Evolutionary conservation across 805 yeast genomes (phyloP), one percentile per base, ranked within the genome.

Genomic region (Yarrowia sp.): DNA sequence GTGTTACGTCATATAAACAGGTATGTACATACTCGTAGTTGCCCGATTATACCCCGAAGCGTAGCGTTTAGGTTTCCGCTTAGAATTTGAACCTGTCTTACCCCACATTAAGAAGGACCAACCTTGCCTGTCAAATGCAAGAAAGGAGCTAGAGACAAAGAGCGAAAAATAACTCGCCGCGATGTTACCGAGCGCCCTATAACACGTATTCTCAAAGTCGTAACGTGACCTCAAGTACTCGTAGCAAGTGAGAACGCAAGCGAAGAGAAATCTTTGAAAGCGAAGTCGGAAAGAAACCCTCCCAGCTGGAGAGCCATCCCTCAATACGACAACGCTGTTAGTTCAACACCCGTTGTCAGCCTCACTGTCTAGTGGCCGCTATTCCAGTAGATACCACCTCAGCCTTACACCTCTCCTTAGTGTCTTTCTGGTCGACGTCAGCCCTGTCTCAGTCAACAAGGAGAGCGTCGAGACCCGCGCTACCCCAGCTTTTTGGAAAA

Each of bases 121-220:
- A 38, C 14, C n/a, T 6, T 14, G 7, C 43, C 13, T 34, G n/a
- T 20, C 42, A 19, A 15, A 17, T 19, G 58, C 43, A 38, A 13
- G 8, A 19, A 6, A 19, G 19, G 43, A 36, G 33, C 36, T 5
- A 10, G 20, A 9, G 14, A 55, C 61, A 55, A 55, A n/a, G 61
- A 24, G 12, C n/a, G 9, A 15, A 10, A 7, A 5, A n/a, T 20
- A 40, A n/a, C 61, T 55, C 46, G 34, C 61, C 61, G 61, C 13
- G 46, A 55, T 39, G 46, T 40, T 40, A 55, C 61, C 61, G 61
- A 55, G 12, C n/a, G 58, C 58, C 43, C 58, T 52, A 52, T 52
- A 34, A 47, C 39, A 13, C 14, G 30, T 50, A 17, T 4, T 17
- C 14, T 15, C 30, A 34, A 15, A 19, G 40, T 36, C 42, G 30